A percentile compares a stretch with the other conserved stretches of the same genome.
These are phyloP conservation scores for Coemansia sp. DNA, from an alignment of 192 early-diverging fungal species.

Conservation along the genomic window DNA sequence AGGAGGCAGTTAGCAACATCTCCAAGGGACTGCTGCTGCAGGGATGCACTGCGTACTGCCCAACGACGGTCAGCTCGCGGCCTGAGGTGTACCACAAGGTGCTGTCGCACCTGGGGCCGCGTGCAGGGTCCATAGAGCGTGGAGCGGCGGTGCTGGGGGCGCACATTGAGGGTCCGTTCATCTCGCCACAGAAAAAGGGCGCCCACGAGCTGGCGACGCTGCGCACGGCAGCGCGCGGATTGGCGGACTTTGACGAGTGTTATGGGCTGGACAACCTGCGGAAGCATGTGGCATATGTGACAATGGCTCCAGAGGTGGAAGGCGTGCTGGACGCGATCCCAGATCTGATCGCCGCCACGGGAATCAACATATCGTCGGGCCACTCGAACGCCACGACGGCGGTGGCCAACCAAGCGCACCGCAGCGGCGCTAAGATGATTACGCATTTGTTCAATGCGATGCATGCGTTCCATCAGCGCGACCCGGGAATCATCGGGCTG, in stretches of 20 bases:
- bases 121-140: constrained; percentile 59
- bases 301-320: constrained; percentile 76
- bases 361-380: constrained; percentile 66
- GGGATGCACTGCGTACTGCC: constrained; percentile 80
- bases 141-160: constrained; percentile 74
- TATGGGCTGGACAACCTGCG: constrained; percentile 67
- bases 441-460: constrained; percentile 88
- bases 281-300: constrained; percentile 67
- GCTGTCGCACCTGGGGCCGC: constrained; percentile 56
- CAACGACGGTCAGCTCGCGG: constrained; percentile 73
- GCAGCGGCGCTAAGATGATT: constrained; percentile 67
- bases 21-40: constrained; percentile 73
- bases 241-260: constrained; percentile 64
- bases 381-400: constrained; percentile 68
- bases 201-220: constrained; percentile 70
- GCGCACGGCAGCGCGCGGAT: constrained; percentile 61
- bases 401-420: constrained; percentile 62
- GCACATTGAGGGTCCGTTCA: constrained; percentile 71
- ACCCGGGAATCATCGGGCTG: constrained; percentile 78
- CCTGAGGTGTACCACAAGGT: constrained; percentile 73
- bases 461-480: constrained; percentile 84
- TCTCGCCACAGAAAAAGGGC: constrained; percentile 70
- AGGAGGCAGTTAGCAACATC: constrained; percentile 64
- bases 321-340: constrained; percentile 68
- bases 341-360: constrained; percentile 60